Evolutionary conservation across 2,329 filamentous ascomycete genomes (phyloP), one percentile per base, ranked within the genome.

Genomic region (Pseudogymnoascus destructans): DNA sequence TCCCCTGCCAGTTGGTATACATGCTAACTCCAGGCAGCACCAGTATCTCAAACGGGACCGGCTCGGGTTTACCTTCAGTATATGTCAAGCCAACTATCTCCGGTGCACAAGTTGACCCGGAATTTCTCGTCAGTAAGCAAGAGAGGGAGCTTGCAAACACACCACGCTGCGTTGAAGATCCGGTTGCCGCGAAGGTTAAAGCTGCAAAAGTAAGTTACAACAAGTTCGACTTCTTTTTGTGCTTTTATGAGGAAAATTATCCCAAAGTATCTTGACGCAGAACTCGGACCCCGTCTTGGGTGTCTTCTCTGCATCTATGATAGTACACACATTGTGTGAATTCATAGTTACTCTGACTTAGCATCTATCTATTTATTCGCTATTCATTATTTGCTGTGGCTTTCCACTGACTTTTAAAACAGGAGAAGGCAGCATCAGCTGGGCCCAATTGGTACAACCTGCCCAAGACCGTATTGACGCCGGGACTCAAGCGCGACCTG

Each of bases 381-480:
- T 54, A 46, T 57, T 57, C 25, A 52, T 52, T 58, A 38, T 42
- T 57, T 36, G 57, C 54, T 57, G 15, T 60, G 56, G 10, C 35
- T 59, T 56, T 59, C 19, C 15, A 52, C 46, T 52, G 6, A 52
- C 25, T 52, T 15, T 17, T 25, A 30, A 7, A 42, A 55, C 55
- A 70, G 69, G 64, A 59, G 33, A 67, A 69, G 62, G 81, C 79
- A 70, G 75, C 79, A 59, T 87, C 85, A 61, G 87, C 91, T 56
- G 93, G 92, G 46, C 73, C 83, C 13, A 77, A 87, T 59, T 97
- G 92, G 92, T 97, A 86, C 74, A 80, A 95, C 66, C 77, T 98
- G 58, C 91, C 91, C 5, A 84, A 84, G 66, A 96, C 92, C 23
- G 78, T 88, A 56, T 73, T 95, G 56, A 95, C 90, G 0, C 82